Base-by-base conservation (phyloP, 192 early-diverging fungal species). In the Dimargaris xerosporica region DNA sequence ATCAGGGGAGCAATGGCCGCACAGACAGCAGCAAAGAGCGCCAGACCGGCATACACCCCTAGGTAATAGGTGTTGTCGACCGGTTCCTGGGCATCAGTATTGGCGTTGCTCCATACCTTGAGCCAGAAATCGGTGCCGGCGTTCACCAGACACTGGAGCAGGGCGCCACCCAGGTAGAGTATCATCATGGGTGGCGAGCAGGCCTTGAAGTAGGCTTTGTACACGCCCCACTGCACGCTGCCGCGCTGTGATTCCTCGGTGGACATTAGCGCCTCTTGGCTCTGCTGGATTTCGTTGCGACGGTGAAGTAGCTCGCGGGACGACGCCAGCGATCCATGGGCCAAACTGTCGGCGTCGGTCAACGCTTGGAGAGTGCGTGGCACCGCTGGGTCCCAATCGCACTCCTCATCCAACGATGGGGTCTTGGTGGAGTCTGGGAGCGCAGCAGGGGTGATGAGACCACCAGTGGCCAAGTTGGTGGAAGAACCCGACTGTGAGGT, bases 201-300 rank as follows among this genome's bases (percentile, higher is more conserved):
- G 0, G 89, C 82, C 60, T 85, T 77, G 44, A 83, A 78, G 67
- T 98, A 98, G 1, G 84, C 76, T 25, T 66, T 64, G 66, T 98
- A 98, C 0, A 91, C 91, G n/a, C 68, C 65, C 75, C 80, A 83
- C 47, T 81, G 73, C 13, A 98, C 92, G 17, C 76, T 81, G 26
- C 95, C 95, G 63, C 87, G 80, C 26, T 83, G 85, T 62, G 80
- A 85, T 54, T 88, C 82, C 73, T 98, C 95, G 21, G 85, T 80
- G 0, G 79, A 73, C 62, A 89, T 93, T 19, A 96, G 68, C 30
- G 60, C 51, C 23, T 0, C 61, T 51, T 39, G 54, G 62, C 23
- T 68, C 46, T 42, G 31, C 68, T 26, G 17, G 13, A 39, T 41
- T 66, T 54, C 50, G 52, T 62, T 45, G 44, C 65, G 30, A 19